Evolutionary conservation across 2,329 filamentous ascomycete species (phyloP).

Genomic region (Fusarium sp.): DNA sequence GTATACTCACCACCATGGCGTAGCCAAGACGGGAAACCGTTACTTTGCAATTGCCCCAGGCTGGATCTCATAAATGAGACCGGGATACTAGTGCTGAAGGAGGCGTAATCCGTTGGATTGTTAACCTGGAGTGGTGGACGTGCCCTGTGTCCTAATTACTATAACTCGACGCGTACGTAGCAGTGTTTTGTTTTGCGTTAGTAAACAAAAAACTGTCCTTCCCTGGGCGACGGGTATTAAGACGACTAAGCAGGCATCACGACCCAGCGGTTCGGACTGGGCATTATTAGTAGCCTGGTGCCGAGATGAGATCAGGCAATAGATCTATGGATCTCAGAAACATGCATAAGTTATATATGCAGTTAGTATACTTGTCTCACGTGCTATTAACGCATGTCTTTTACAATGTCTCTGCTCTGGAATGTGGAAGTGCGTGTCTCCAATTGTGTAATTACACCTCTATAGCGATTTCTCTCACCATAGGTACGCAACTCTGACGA

Average conservation of each 20-base stretch:
- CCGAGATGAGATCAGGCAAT: constrained; percentile 41
- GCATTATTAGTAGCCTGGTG: constrained; percentile 25
- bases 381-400: constrained; percentile 23
- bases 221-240: constrained; percentile 30
- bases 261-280: constrained; percentile 34
- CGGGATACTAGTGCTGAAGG: constrained; percentile 12
- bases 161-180: constrained; percentile 15
- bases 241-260: constrained; percentile 32
- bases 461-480: not conserved
- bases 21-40: constrained; percentile 39
- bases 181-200: constrained; percentile 28
- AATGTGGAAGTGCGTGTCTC: constrained; percentile 23
- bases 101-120: constrained; percentile 14
- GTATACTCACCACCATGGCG: constrained; percentile 10
- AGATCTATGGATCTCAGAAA: constrained; percentile 21
- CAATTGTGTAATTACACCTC: not conserved
- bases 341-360: constrained; percentile 28
- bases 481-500: constrained; percentile 19
- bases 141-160: constrained; percentile 7
- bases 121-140: constrained; percentile 8
- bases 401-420: constrained; percentile 3
- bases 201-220: constrained; percentile 30
- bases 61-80: constrained; percentile 4
- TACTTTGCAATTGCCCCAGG: constrained; percentile 18
- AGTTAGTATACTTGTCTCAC: constrained; percentile 18